A percentile compares a stretch with the other conserved stretches of the same genome.
Conservation (phyloP, 2,329 filamentous ascomycete genomes). For the Colletotrichum sp. region DNA sequence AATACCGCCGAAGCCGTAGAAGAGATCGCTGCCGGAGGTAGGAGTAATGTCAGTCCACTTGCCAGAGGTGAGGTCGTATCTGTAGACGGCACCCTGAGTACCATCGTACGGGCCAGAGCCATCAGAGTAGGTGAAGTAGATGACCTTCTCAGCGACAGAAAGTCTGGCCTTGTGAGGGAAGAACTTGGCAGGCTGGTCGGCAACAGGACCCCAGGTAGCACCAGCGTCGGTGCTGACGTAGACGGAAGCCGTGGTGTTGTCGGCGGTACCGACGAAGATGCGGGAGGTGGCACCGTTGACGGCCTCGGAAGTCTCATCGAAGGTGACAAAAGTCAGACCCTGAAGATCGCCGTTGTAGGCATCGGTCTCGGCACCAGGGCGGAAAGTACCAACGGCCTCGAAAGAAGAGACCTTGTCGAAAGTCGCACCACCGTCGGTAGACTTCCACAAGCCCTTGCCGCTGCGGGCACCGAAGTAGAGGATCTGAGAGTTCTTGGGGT, state of each 20-base stretch:
- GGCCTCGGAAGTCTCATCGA: conserved; percentile 55
- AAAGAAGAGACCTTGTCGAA: conserved; percentile 60
- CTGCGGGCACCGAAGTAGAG: conserved; percentile 64
- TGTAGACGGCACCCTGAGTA: conserved; percentile 55
- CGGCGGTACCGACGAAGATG: conserved; percentile 62
- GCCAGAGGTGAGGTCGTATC: conserved; percentile 53
- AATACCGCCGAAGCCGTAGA: conserved; percentile 62
- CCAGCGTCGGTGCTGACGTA: conserved; percentile 61
- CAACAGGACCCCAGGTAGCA: conserved; percentile 55
- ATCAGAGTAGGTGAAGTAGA: conserved; percentile 59
- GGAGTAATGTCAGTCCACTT: conserved; percentile 64
- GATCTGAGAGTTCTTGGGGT: conserved; percentile 61
- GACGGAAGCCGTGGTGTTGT: conserved; percentile 56
- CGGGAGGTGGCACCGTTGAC: conserved; percentile 54
- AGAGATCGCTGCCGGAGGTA: conserved; percentile 48
- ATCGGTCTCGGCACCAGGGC: conserved; percentile 46
- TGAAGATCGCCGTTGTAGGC: conserved; percentile 46
- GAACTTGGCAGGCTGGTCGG: conserved; percentile 53
- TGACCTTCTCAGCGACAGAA: conserved; percentile 49
- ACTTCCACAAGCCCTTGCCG: conserved; percentile 64
- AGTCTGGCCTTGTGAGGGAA: conserved; percentile 61
- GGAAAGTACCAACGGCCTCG: conserved; percentile 55
- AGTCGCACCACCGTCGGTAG: conserved; percentile 50
- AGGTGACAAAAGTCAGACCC: conserved; percentile 58
- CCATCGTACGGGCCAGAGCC: conserved; percentile 64